These are phyloP conservation scores for Penicillium occitanis DNA, from an alignment of 2,329 filamentous ascomycete genomes.

Conservation along the genomic window DNA sequence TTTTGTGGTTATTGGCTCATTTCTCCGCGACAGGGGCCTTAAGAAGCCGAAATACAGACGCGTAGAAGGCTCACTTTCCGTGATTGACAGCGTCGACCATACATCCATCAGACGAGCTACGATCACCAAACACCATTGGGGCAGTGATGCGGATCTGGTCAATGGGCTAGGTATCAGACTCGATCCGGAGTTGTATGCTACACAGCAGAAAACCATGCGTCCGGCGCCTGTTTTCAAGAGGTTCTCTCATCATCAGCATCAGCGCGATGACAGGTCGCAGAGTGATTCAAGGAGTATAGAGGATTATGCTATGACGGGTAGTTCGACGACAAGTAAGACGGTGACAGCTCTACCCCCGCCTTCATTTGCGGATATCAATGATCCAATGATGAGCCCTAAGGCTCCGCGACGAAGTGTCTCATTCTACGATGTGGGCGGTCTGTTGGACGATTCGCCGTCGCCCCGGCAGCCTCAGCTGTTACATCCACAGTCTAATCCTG, in stretches of 20 bases:
- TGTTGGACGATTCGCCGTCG: conserved; percentile 58
- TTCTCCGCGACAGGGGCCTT: conserved; percentile 82
- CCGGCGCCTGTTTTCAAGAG: conserved; percentile 33
- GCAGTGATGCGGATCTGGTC: conserved; percentile 88
- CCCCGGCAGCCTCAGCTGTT: conserved; percentile 23
- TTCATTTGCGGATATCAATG: conserved; percentile 1
- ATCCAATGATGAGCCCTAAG: conserved; percentile 28
- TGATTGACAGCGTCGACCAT: conserved; percentile 48
- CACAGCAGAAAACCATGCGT: conserved; percentile 34
- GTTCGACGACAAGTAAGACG: conserved; percentile 3
- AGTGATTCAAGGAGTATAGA: conserved; percentile 10
- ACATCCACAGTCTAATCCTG: neutral
- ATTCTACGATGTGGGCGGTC: conserved; percentile 81
- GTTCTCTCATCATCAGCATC: neutral
- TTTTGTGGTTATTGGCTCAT: conserved; percentile 84
- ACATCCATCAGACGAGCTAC: conserved; percentile 50
- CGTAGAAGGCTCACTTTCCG: conserved; percentile 41
- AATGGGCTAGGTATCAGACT: conserved; percentile 72
- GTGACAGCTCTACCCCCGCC: neutral
- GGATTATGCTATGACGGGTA: conserved; percentile 8
- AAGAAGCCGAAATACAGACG: conserved; percentile 82
- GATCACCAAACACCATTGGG: conserved; percentile 70
- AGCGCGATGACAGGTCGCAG: neutral
- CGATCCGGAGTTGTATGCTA: conserved; percentile 51
- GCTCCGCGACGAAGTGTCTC: conserved; percentile 63